Evolutionary conservation across 192 early-diverging fungal genomes (phyloP), one percentile per base, ranked within the genome.

Genomic region (Kappamyces sp.): DNA sequence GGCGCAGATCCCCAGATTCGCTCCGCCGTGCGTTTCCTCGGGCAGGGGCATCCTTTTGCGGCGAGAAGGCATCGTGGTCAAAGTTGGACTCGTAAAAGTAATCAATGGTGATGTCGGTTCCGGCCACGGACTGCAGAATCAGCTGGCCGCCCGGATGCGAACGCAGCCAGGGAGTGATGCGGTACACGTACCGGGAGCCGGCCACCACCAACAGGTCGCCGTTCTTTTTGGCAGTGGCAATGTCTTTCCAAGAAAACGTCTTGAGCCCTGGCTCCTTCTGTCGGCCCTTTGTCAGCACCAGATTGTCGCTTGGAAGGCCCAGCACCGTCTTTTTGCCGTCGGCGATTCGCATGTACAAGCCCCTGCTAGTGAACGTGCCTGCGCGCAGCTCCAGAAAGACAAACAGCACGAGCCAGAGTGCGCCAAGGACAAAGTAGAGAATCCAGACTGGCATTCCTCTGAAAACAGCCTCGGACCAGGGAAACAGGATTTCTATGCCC

Each of bases 81-180:
- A 38, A 64, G 1, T 51, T 51, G 50, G 38, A 32, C 43, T 64
- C 63, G 13, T 60, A 35, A 33, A 64, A 64, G 42, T 58, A 64
- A 39, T 64, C 63, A 3, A 54, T 62, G 13, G 63, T 64, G 61
- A 72, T 68, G 39, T 72, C 70, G 5, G 70, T 72, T 34, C 70
- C 70, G 32, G 49, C 60, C 32, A 69, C 70, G 5, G 66, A 42
- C 10, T 72, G 31, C 52, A 72, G 49, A 35, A 72, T 68, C 9
- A 62, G 5, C 12, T 34, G 39, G 10, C 70, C 70, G 35, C 70
- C 70, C 47, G 70, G 70, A 41, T 72, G 70, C 3, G 37, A 49
- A 3, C 55, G 41, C 2, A 68, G 39, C 70, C 65, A 66, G 2
- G 13, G 31, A 5, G 37, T 15, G 8, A 66, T 66, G 35, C 55